Conservation (phyloP, 179 eudicot species). For the Beta macrorhiza region DNA sequence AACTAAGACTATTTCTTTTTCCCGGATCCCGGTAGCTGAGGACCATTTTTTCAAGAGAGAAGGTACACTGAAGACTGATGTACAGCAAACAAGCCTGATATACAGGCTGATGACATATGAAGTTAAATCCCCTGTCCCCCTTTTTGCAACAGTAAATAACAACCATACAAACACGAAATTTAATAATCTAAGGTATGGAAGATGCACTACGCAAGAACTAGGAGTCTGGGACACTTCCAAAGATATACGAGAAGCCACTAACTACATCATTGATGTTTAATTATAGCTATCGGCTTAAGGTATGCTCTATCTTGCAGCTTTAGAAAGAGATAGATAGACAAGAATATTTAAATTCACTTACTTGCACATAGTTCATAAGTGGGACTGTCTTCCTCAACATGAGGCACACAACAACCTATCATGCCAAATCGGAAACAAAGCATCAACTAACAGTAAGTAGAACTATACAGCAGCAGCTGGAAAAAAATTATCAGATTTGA, state of each 20-base stretch:
- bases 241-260: neutral
- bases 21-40: neutral
- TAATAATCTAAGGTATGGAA: neutral
- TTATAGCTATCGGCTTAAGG: neutral
- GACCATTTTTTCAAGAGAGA: neutral
- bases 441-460: slow-evolving; percentile 19
- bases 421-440: slow-evolving; percentile 10
- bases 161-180: neutral
- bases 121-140: neutral
- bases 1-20: neutral
- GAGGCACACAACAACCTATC: slow-evolving; percentile 89
- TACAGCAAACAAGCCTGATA: neutral
- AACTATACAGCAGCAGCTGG: neutral
- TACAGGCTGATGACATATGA: neutral
- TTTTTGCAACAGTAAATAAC: slow-evolving; percentile 1
- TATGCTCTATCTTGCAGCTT: neutral
- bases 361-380: slow-evolving; percentile 95
- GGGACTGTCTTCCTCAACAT: slow-evolving; percentile 90
- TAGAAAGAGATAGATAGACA: neutral
- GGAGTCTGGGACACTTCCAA: neutral
- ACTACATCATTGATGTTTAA: neutral
- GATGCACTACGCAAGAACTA: neutral
- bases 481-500: neutral
- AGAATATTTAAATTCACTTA: slow-evolving; percentile 35
- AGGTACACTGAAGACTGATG: neutral